A percentile compares a stretch with the other conserved stretches of the same genome.
Conservation (phyloP, 176 grass and related monocot species). For the Oryza nivara region DNA sequence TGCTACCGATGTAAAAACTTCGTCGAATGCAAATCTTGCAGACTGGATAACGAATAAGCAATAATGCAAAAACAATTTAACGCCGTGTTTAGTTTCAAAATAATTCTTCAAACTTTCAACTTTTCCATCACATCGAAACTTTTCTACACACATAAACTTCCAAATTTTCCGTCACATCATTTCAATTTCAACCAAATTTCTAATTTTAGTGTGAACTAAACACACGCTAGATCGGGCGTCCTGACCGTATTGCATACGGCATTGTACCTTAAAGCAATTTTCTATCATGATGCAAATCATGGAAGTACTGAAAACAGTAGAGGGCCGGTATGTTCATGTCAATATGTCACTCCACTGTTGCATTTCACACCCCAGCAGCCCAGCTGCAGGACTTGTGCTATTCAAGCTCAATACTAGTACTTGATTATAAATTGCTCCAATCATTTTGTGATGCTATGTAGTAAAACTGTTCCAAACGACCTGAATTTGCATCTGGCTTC, state of each 20-base stretch:
- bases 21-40: too few relatives aligned
- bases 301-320: background rate
- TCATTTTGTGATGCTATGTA: background rate
- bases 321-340: background rate
- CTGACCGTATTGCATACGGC: too few relatives aligned
- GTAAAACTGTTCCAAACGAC: background rate
- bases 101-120: too few relatives aligned
- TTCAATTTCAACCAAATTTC: too few relatives aligned
- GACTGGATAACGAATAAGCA: too few relatives aligned
- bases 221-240: background rate
- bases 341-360: background rate
- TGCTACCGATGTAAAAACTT: too few relatives aligned
- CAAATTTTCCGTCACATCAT: too few relatives aligned
- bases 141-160: too few relatives aligned
- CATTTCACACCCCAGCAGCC: background rate
- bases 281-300: background rate
- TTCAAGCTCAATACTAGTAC: background rate
- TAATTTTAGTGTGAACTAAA: too few relatives aligned
- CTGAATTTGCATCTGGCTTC: background rate
- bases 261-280: background rate
- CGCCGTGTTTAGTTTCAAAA: too few relatives aligned
- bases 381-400: background rate
- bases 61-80: too few relatives aligned
- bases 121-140: too few relatives aligned
- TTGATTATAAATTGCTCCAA: background rate